Percentiles rank a stretch among this genome's conserved stretches.
These are phyloP conservation scores for Phanerochaete sordida DNA, from an alignment of 768 basidiomycete species.

Conservation along the genomic window DNA sequence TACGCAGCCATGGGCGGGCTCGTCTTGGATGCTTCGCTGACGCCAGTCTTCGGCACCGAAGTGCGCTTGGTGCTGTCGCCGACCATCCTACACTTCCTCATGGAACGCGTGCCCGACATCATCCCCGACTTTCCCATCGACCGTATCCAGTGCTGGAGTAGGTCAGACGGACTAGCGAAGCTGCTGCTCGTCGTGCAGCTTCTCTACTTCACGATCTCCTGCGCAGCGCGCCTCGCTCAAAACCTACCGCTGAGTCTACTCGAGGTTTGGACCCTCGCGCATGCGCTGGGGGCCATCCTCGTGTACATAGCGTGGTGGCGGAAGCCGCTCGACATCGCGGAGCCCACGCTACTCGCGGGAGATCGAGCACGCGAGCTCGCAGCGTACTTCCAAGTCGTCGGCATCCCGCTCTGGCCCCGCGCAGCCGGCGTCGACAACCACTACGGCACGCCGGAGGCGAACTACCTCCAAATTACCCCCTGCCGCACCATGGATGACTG, in stretches of 20 bases:
- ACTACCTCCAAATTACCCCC: not conserved
- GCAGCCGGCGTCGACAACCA: not conserved
- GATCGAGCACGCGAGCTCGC: not conserved
- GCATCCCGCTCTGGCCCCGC: not conserved
- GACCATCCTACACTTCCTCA: conserved; percentile 5
- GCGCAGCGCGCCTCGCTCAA: conserved; percentile 20
- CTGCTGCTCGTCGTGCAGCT: conserved; percentile 28
- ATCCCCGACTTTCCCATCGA: conserved; percentile 13
- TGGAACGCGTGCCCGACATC: conserved; percentile 5
- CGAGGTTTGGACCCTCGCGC: conserved; percentile 33
- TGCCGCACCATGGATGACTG: too few relatives aligned
- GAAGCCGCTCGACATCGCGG: conserved; percentile 33
- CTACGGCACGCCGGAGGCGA: not conserved
- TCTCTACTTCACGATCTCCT: conserved; percentile 30
- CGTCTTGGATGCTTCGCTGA: conserved; percentile 2
- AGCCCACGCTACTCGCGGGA: conserved; percentile 3
- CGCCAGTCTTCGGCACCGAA: not conserved
- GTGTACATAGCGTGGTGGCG: conserved; percentile 35
- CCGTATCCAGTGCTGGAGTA: conserved; percentile 28
- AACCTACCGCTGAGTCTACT: conserved; percentile 28
- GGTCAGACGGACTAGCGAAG: conserved; percentile 30
- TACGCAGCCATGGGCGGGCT: conserved; percentile 29
- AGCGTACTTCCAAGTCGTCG: not conserved
- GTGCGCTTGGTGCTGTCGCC: not conserved
- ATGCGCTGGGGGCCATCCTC: conserved; percentile 27